phyloP scores from a whole-genome alignment of 31 red algal genomes.

The Asparagopsis taxiformis region DNA sequence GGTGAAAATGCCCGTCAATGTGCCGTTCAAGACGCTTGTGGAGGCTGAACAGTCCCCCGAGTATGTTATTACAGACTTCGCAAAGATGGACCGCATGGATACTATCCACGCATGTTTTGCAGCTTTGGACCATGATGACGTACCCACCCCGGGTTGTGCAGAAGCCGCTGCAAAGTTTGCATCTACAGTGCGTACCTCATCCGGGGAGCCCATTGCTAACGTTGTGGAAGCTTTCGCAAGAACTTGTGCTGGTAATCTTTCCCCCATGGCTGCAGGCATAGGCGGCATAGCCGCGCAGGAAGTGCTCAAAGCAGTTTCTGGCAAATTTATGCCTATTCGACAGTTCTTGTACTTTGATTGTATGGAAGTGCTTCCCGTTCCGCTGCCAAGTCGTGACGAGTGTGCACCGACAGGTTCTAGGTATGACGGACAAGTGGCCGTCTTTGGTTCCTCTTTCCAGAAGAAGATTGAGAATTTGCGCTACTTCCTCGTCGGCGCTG shows the following conservation, averaged over 20 bases:
- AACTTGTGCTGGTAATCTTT: slow-evolving; percentile 75
- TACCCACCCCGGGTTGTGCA: slow-evolving; percentile 62
- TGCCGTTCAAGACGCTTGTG: slow-evolving; percentile 68
- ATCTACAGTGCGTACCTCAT: slow-evolving; percentile 39
- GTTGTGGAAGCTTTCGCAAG: slow-evolving; percentile 88
- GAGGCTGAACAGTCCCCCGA: slow-evolving; percentile 54
- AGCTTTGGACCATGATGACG: slow-evolving; percentile 56
- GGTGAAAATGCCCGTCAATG: slow-evolving; percentile 86
- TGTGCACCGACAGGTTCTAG: slow-evolving; percentile 65
- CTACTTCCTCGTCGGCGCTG: slow-evolving; percentile 98
- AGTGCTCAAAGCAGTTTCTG: slow-evolving; percentile 90
- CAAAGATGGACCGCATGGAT: slow-evolving; percentile 81
- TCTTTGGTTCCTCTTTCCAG: slow-evolving; percentile 76
- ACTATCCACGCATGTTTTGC: slow-evolving; percentile 83
- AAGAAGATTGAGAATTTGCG: slow-evolving; percentile 71
- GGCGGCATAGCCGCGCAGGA: slow-evolving; percentile 97
- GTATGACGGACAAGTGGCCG: slow-evolving; percentile 98
- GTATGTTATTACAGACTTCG: slow-evolving; percentile 86
- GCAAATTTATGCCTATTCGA: slow-evolving; percentile 96
- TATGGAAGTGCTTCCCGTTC: slow-evolving; percentile 70
- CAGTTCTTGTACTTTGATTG: slow-evolving; percentile 94
- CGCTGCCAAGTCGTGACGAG: slow-evolving; percentile 67
- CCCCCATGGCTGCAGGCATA: slow-evolving; percentile 88
- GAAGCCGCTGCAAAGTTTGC: slow-evolving; percentile 60
- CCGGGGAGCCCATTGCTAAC: slow-evolving; percentile 44